A percentile compares a stretch with the other conserved stretches of the same genome.
Conservation (phyloP, 208 protist species). For the Wallacemonas sp. region DNA sequence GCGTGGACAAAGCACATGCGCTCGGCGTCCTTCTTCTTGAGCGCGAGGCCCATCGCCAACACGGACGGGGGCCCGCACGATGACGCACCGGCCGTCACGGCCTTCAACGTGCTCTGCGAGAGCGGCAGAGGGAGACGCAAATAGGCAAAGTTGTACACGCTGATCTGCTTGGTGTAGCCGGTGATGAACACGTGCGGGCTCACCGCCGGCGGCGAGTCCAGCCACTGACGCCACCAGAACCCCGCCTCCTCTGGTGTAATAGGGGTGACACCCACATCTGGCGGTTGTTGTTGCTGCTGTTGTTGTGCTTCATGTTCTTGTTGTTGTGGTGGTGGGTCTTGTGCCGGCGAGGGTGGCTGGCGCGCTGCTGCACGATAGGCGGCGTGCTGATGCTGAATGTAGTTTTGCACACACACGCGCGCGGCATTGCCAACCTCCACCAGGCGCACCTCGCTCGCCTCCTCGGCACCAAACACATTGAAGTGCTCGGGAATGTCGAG, state of each 20-base stretch:
- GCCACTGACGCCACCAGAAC: conserved; percentile 18
- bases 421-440: conserved; percentile 56
- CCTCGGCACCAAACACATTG: conserved; percentile 41
- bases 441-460: conserved; percentile 28
- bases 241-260: background rate
- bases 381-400: conserved; percentile 30
- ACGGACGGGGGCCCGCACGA: conserved; percentile 12
- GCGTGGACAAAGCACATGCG: conserved; percentile 83
- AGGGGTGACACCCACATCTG: background rate
- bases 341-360: background rate
- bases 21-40: conserved; percentile 86
- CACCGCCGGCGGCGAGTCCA: conserved; percentile 4
- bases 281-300: too few species aligned
- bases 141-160: conserved; percentile 73
- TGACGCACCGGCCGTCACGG: background rate
- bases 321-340: too few species aligned
- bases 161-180: conserved; percentile 46
- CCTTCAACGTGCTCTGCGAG: background rate
- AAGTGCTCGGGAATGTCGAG: conserved; percentile 70
- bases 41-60: conserved; percentile 64
- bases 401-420: conserved; percentile 64
- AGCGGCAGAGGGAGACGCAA: conserved; percentile 46
- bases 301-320: too few species aligned
- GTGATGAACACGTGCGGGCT: conserved; percentile 49
- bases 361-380: background rate